Base-by-base conservation (phyloP, 2,329 filamentous ascomycete species). In the Neopestalotiopsis rosae region DNA sequence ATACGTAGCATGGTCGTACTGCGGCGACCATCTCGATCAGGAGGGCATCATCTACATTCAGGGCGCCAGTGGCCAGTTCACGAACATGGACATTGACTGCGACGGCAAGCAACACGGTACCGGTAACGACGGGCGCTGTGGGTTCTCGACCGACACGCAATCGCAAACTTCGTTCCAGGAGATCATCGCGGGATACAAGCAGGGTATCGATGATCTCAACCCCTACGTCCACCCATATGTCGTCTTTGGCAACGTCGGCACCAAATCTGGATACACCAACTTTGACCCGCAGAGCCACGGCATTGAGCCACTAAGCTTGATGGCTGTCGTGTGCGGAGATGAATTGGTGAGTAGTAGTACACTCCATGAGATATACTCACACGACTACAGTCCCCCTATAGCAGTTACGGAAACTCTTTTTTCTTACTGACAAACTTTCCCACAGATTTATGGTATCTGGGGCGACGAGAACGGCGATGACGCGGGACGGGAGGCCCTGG, bases 61-160 rank as follows among this genome's bases (percentile, higher is more conserved):
- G 61, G 83, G 83, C 7, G 75, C 74, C 0, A 73, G 76, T 10
- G 78, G 79, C 4, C 75, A 81, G 28, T 79, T 88, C 58, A 82
- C 81, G 4, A 85, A 89, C 75, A 87, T 89, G 83, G 87, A 89
- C 69, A 80, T 89, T 59, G 88, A 90, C 77, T 90, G 88, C 71
- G 62, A 65, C 28, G 62, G 62, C 40, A 65, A 4, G 12, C 62
- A 65, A 17, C 34, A 10, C 38, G 62, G 62, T 24, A 9, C 62
- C n/a, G 62, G 30, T 30, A 40, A 65, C 3, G 38, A 65, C 30
- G n/a, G 62, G 20, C 42, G 62, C 14, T 65, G 62, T 10, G 64
- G 64, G 38, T 38, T 12, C 14, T 57, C 28, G 34, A 3, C 49
- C 52, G 45, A 57, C 30, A 83, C 82, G 34, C 74, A 72, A 1